These are phyloP conservation scores for Amphirosellinia nigrospora DNA, from an alignment of 495 filamentous ascomycete species.

Conservation along the genomic window DNA sequence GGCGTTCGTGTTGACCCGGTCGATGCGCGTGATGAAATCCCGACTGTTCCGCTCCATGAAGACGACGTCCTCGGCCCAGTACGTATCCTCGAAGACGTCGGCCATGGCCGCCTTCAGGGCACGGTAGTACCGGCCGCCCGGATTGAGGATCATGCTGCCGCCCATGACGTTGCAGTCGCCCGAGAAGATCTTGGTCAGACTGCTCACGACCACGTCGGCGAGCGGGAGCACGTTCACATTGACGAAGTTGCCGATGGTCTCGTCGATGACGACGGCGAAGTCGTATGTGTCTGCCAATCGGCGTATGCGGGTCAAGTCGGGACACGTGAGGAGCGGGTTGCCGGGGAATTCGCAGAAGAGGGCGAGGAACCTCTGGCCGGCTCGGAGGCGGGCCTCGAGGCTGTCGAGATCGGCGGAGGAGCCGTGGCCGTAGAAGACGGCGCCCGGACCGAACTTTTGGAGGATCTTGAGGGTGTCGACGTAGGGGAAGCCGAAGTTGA, in stretches of 20 bases:
- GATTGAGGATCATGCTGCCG: conserved; percentile 86
- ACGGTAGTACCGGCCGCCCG: conserved; percentile 72
- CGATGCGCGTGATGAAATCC: conserved; percentile 83
- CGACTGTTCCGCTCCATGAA: conserved; percentile 97
- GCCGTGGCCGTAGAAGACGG: conserved; percentile 87
- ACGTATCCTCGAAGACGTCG: conserved; percentile 80
- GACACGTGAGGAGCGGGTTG: conserved; percentile 86
- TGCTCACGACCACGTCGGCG: conserved; percentile 91
- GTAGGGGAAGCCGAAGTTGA: conserved; percentile 88
- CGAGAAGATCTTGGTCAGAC: conserved; percentile 94
- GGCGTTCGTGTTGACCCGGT: conserved; percentile 84
- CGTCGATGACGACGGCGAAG: conserved; percentile 91
- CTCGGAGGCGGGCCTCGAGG: conserved; percentile 71
- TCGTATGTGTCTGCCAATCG: conserved; percentile 79
- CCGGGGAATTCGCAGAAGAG: conserved; percentile 95
- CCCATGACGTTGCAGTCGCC: conserved; percentile 99
- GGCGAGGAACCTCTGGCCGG: conserved; percentile 79
- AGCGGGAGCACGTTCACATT: conserved; percentile 91
- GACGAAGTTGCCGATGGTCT: conserved; percentile 94
- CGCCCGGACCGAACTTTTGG: conserved; percentile 92
- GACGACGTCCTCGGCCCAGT: conserved; percentile 91
- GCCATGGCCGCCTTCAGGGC: conserved; percentile 66
- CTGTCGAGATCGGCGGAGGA: conserved; percentile 84
- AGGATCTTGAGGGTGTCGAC: conserved; percentile 95
- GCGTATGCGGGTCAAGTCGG: conserved; percentile 81